phyloP scores from a whole-genome alignment of 2,329 filamentous ascomycete species.

The Exserohilum turcica region DNA sequence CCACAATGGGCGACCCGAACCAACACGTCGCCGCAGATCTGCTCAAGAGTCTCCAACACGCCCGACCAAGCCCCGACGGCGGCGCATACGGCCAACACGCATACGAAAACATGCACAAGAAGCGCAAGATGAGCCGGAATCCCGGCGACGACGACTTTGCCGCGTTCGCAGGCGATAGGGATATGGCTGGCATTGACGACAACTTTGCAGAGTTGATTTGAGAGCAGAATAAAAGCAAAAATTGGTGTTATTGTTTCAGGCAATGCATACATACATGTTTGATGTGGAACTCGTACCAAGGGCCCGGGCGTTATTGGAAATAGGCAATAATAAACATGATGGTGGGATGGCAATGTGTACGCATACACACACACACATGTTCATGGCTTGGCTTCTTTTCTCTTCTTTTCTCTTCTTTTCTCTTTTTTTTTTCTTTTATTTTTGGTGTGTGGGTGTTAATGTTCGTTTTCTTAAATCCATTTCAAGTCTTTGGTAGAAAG shows the following conservation, averaged over 20 bases:
- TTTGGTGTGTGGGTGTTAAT: not conserved
- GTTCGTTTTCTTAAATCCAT: not conserved
- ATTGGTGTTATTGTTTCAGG: no score
- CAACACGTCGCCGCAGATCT: constrained; percentile 35
- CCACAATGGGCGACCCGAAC: constrained; percentile 28
- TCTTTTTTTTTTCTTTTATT: not conserved
- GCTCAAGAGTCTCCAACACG: constrained; percentile 39
- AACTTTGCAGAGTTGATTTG: constrained; percentile 63
- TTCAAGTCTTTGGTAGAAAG: constrained; percentile 13
- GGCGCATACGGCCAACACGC: constrained; percentile 32
- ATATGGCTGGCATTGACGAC: constrained; percentile 63
- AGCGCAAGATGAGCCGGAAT: constrained; percentile 45
- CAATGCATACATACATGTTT: no score
- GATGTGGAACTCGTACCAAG: no score
- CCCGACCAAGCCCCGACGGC: constrained; percentile 26
- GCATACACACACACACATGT: no score
- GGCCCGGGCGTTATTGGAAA: no score
- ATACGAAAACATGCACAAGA: constrained; percentile 39
- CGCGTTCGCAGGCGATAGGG: constrained; percentile 53
- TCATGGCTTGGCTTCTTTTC: no score
- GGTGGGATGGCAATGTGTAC: no score
- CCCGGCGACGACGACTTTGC: constrained; percentile 46
- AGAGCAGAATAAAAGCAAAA: not conserved
- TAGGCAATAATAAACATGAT: no score
- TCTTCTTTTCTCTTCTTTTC: no score